Base-by-base conservation (phyloP, 352 stramenopile genomes). In the Discostella stelligera region DNA sequence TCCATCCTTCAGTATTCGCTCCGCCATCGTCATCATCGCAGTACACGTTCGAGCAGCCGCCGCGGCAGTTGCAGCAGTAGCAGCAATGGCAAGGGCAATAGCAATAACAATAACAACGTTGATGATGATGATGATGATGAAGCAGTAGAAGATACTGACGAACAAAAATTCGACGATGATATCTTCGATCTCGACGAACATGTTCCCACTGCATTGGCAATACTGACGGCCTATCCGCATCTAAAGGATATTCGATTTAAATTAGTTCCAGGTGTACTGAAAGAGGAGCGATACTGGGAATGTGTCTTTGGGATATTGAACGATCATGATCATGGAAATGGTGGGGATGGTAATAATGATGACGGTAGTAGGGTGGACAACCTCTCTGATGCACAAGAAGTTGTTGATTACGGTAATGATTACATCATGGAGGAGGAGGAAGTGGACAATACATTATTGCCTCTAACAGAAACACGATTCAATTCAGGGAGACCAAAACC, bases 221-320 rank as follows among this genome's bases (percentile, higher is more conserved):
- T 81, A 74, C 50, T 81, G 10, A 55, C 60, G 13, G 66, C 56
- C 53, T 52, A 72, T 21, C 74, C 74, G 6, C 74, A 72, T 52
- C 39, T 81, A 6, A 81, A 77, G 30, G 74, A 81, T 61, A 56
- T 83, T 1, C 62, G 84, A 18, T 86, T 86, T 53, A 81, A 75
- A 55, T 27, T 90, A 41, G 84, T 90, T 0, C 84, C 80, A 27
- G 65, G 69, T 4, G 66, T 37, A 49, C 37, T 90, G 21, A 85
- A 76, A 46, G 84, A 90, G 66, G 77, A 83, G 21, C 62, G 65
- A 5, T 90, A 85, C 76, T 90, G 84, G 84, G 74, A 78, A 20
- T 54, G 53, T 11, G 3, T 86, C 0, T 83, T 86, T 69, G 62
- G 46, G 0, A 71, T 87, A 49, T 53, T 90, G 8, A 70, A 84